phyloP scores from a whole-genome alignment of 1,284 basidiomycete species.

The Cutaneotrichosporon sp. region DNA sequence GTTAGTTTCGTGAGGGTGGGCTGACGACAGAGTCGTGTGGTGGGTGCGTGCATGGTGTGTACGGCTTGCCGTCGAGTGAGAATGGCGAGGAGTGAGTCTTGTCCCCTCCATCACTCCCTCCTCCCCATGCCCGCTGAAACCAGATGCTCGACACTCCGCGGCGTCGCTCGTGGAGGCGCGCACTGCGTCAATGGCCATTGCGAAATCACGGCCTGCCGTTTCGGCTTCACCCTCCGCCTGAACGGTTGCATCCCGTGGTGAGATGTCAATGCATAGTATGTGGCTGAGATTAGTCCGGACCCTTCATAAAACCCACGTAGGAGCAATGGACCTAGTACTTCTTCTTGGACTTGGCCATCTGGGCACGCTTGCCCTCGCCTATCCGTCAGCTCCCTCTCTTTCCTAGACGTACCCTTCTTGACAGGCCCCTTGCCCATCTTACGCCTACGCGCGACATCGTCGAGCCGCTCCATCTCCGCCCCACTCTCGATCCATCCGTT shows the following conservation, averaged over 20 bases:
- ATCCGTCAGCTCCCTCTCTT: background rate
- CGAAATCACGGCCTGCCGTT: background rate
- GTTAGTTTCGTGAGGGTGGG: background rate
- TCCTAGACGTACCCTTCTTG: constrained; percentile 47
- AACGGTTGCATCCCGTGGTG: background rate
- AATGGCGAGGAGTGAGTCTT: no score
- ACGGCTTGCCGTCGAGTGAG: no score
- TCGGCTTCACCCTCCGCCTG: background rate
- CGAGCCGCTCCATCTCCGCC: constrained; percentile 34
- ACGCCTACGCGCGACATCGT: constrained; percentile 35
- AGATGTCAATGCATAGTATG: constrained; percentile 20
- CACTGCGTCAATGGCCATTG: background rate
- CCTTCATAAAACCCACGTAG: background rate
- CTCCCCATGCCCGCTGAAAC: background rate
- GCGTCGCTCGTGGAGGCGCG: background rate
- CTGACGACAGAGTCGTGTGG: background rate
- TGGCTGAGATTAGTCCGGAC: background rate
- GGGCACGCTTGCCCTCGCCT: constrained; percentile 23
- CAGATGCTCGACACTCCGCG: background rate
- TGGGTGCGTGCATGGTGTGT: background rate
- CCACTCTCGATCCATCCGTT: constrained; percentile 43
- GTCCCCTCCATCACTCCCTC: background rate
- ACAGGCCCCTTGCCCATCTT: constrained; percentile 43
- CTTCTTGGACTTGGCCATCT: constrained; percentile 22
- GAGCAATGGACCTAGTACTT: constrained; percentile 11